Base-by-base conservation (phyloP, 2,329 filamentous ascomycete genomes). In the Talaromyces sp. region DNA sequence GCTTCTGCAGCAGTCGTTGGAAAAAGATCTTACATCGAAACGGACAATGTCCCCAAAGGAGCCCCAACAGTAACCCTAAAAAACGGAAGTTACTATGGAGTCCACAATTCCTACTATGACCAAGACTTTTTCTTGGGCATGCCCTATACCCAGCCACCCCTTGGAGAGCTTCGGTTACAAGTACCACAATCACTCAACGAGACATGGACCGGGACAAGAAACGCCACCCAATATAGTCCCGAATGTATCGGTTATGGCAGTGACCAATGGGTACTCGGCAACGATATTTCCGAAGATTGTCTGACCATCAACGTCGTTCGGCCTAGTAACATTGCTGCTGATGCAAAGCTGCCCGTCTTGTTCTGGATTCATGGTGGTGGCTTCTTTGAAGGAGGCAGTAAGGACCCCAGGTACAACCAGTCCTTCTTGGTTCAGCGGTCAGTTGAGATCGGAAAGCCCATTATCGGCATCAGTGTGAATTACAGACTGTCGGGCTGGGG, bases 121-220 rank as follows among this genome's bases (percentile, higher is more conserved):
- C 64, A 66, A 22, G 91, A 94, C 65, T 85, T 82, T 29, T 93
- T 91, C 79, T 87, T 85, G 64, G 90, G 88, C 25, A 91, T 95
- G 64, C 91, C 91, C 2, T 95, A 88, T 72, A 90, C 91, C 1
- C 81, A 91, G 67, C 84, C 90, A 1, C 91, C 91, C 0, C 82
- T 85, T 0, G 90, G 89, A 0, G 74, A 81, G 2, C 80, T 92
- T 27, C 87, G 91, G 17, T 83, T 95, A 38, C 88, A 85, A 72
- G 88, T 89, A 6, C 91, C 91, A 0, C 83, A 87, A 72, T 80
- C 84, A 7, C 78, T 91, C 17, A 86, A 63, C 36, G 38, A 82
- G 6, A 77, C 80, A 4, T 71, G 82, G 0, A 76, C 91, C 0
- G 90, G 89, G 1, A 88, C 81, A 0, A 80, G 90, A 43, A 82